Percentiles rank a stretch among this genome's conserved stretches.
Evolutionary conservation across 768 basidiomycete genomes (phyloP).

Genomic region (Phlebiopsis gigantea): DNA sequence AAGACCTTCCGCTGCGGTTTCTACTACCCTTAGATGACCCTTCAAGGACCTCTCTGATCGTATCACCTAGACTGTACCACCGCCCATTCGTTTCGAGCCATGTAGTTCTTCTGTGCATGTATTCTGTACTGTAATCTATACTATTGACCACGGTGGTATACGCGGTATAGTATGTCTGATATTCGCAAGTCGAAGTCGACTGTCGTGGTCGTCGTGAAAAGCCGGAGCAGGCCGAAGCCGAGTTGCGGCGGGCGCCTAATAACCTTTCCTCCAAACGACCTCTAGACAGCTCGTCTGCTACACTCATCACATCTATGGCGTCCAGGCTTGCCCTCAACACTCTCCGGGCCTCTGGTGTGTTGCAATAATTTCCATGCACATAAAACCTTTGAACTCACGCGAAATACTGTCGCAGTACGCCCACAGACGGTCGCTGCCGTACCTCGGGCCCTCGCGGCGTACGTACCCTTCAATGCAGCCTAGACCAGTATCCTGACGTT

Average conservation of each 20-base stretch:
- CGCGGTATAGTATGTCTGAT: too few species aligned
- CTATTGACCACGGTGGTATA: background rate
- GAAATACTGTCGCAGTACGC: constrained; percentile 35
- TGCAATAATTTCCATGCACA: too few species aligned
- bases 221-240: constrained; percentile 8
- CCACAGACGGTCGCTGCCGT: constrained; percentile 32
- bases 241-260: background rate
- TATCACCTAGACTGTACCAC: too few species aligned
- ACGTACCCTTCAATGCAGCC: constrained; percentile 11
- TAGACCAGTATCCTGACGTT: background rate
- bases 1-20: constrained; percentile 3
- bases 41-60: too few species aligned
- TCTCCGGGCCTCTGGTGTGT: constrained; percentile 55
- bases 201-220: constrained; percentile 9
- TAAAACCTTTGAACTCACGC: background rate
- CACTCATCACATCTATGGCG: constrained; percentile 39
- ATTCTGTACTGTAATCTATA: background rate
- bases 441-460: constrained; percentile 25
- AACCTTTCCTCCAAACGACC: constrained; percentile 10
- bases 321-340: constrained; percentile 67
- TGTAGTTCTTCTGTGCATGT: too few species aligned
- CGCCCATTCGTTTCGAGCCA: too few species aligned
- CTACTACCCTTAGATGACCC: background rate
- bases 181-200: too few species aligned
- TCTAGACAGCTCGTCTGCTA: constrained; percentile 8